These are phyloP conservation scores for Pouteria campechiana DNA, from an alignment of 179 eudicot species.

Conservation along the genomic window DNA sequence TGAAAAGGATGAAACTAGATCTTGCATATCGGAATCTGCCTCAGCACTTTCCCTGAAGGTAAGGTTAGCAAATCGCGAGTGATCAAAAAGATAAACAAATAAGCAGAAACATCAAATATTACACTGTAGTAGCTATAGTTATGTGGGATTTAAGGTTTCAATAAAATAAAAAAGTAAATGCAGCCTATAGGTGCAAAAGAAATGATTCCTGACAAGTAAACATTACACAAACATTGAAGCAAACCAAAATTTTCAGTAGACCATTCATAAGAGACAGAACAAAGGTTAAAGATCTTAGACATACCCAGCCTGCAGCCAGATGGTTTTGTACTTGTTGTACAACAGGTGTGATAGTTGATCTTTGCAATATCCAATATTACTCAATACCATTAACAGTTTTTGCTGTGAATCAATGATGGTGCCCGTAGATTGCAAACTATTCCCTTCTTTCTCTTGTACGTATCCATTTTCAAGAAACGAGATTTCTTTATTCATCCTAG, in stretches of 20 bases:
- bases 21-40: conserved; percentile 66
- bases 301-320: conserved; percentile 69
- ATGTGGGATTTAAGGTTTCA: too few species aligned
- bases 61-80: background rate
- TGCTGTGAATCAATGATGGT: conserved; percentile 64
- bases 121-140: too few species aligned
- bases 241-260: too few species aligned
- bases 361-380: conserved; percentile 92
- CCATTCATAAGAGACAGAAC: too few species aligned
- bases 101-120: too few species aligned
- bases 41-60: conserved; percentile 55
- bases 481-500: conserved; percentile 42
- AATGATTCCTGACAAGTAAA: too few species aligned
- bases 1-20: conserved; percentile 64
- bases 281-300: conserved; percentile 6
- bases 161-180: too few species aligned
- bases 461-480: conserved; percentile 47
- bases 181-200: too few species aligned
- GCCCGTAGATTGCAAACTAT: conserved; percentile 52
- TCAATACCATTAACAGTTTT: conserved; percentile 83
- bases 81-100: too few species aligned
- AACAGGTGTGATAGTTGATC: conserved; percentile 78
- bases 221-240: too few species aligned
- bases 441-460: conserved; percentile 36
- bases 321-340: conserved; percentile 60